A percentile compares a stretch with the other conserved stretches of the same genome.
phyloP scores from a whole-genome alignment of 1,139 yeast genomes.

The Debaryomyces singareniensis region DNA sequence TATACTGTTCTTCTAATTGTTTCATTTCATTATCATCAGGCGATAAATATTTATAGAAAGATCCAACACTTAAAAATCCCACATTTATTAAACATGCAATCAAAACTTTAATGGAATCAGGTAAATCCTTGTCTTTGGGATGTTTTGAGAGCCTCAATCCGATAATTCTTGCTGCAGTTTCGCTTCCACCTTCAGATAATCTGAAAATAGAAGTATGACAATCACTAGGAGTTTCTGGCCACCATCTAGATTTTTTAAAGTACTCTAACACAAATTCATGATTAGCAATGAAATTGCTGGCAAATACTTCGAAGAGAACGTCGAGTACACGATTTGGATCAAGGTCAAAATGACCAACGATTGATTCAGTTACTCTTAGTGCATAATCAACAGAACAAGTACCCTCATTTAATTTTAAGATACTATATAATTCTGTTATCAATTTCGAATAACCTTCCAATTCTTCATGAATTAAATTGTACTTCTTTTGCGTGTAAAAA shows the following conservation, averaged over 20 bases:
- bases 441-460: constrained; percentile 76
- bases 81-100: constrained; percentile 57
- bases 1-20: constrained; percentile 38
- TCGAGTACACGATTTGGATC: constrained; percentile 75
- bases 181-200: constrained; percentile 49
- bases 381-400: constrained; percentile 39
- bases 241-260: constrained; percentile 52
- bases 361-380: constrained; percentile 45
- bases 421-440: constrained; percentile 43
- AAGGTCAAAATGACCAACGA: constrained; percentile 72
- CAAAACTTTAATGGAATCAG: constrained; percentile 42
- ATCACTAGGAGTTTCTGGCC: constrained; percentile 47
- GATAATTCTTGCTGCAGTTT: constrained; percentile 53
- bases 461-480: constrained; percentile 71
- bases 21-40: constrained; percentile 41
- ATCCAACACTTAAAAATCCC: constrained; percentile 61
- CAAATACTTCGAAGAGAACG: constrained; percentile 46
- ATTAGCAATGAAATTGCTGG: constrained; percentile 38
- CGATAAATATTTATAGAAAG: constrained; percentile 50
- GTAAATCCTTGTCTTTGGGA: constrained; percentile 25
- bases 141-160: constrained; percentile 47
- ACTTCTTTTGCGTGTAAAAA: constrained; percentile 66
- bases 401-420: constrained; percentile 37
- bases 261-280: constrained; percentile 43
- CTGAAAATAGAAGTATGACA: constrained; percentile 19